A percentile compares a stretch with the other conserved stretches of the same genome.
phyloP scores from a whole-genome alignment of 1,284 basidiomycete species.

The Entoloma clypeatum region DNA sequence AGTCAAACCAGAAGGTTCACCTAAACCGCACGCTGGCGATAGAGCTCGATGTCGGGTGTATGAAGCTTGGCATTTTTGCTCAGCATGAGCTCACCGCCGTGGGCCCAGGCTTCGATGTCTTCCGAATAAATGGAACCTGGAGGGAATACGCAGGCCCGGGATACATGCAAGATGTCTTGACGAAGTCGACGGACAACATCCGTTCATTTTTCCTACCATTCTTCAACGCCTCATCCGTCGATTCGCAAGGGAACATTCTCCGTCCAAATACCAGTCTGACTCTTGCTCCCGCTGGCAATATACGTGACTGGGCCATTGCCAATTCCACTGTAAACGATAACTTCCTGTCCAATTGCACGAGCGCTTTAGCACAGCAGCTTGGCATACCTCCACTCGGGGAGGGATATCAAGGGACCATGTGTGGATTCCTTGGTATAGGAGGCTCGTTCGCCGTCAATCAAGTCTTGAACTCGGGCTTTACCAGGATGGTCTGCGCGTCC shows the following conservation, averaged over 20 bases:
- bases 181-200: constrained; percentile 11
- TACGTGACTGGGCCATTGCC: constrained; percentile 1
- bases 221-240: constrained; percentile 6
- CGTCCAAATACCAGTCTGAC: not conserved
- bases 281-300: constrained; percentile 4
- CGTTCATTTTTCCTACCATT: constrained; percentile 10
- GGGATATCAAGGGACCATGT: constrained; percentile 4
- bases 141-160: constrained; percentile 13
- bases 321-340: too few relatives aligned
- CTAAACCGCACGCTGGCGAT: constrained; percentile 7
- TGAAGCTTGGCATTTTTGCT: constrained; percentile 7
- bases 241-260: constrained; percentile 2
- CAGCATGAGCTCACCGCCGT: not conserved
- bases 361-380: constrained; percentile 6
- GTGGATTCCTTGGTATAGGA: constrained; percentile 15
- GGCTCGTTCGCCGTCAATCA: constrained; percentile 12
- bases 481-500: constrained; percentile 17
- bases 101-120: not conserved
- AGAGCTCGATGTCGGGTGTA: constrained; percentile 14
- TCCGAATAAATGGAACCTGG: constrained; percentile 8
- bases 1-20: constrained; percentile 4
- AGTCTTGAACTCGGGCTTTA: constrained; percentile 1
- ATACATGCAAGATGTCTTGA: constrained; percentile 13
- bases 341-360: constrained; percentile 12
- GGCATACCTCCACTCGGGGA: constrained; percentile 1